Conservation (phyloP, 2,329 filamentous ascomycete species). For the Chrysoporthe puriensis region DNA sequence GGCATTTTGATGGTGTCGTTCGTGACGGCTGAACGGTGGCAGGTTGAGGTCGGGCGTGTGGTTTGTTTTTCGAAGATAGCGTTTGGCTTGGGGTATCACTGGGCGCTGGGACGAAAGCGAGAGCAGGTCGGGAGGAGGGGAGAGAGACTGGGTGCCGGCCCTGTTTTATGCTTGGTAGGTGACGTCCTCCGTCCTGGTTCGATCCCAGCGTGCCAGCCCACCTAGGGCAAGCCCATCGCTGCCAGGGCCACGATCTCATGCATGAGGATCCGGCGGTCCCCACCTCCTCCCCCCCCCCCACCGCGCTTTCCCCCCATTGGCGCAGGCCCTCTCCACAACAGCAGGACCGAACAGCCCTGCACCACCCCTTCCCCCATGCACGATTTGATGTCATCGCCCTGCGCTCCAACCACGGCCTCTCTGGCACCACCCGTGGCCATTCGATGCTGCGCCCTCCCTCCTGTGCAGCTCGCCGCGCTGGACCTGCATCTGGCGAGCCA, state of each 20-base stretch:
- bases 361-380: background rate
- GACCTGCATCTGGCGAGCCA: background rate
- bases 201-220: no score
- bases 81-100: background rate
- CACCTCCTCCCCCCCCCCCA: no score
- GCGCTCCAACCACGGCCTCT: conserved; percentile 1
- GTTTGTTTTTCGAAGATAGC: background rate
- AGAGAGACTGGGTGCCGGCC: background rate
- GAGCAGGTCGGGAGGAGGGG: background rate
- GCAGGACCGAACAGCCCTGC: background rate
- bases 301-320: background rate
- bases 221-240: no score
- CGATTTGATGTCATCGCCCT: conserved; percentile 4
- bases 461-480: background rate
- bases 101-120: background rate
- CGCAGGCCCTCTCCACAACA: background rate
- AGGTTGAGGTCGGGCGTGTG: background rate
- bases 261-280: no score
- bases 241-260: no score
- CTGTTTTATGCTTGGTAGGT: no score
- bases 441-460: background rate
- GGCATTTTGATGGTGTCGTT: conserved; percentile 35
- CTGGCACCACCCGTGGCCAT: conserved; percentile 4
- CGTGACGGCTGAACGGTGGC: background rate
- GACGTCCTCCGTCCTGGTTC: no score